Evolutionary conservation across 345 rosid genomes (phyloP), one percentile per base, ranked within the genome.

Genomic region (Aquilaria sinensis): DNA sequence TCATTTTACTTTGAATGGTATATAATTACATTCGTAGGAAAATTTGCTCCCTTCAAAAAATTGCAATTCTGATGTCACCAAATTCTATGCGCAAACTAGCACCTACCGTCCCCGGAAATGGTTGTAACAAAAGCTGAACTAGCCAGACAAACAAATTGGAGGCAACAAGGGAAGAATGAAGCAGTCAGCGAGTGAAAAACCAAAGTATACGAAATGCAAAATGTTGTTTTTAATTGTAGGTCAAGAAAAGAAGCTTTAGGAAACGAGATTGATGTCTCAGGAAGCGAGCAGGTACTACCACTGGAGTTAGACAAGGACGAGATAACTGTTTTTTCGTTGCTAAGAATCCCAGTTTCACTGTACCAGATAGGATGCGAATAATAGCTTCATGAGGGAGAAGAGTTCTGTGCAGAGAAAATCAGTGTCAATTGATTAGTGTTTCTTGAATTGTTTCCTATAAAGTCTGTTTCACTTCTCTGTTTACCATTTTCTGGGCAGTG

Each of bases 1-100:
- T 84, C 94, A 2, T 86, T 93, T 68, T 87, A 85, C 63, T 93
- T 93, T 66, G 96, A 90, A 69, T 88, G 95, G 74, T 93, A 96
- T 4, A 92, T 93, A 48, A 90, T 93, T 46, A 97, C 99, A 0
- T 93, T 93, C 73, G 83, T 93, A 33, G 85, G 87, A 0, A 90
- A 83, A 54, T 78, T 93, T 14, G 97, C 97, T 15, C 99, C 99
- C 47, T 88, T 96, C 0, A 90, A 80, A 63, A 80, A 88, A 62
- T 63, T 72, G 75, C 63, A 92, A 86, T 9, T 55, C 80, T 0
- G 97, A 88, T 9, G 67, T 85, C 49, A 72, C 82, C 10, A 78
- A 78, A 4, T 81, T 85, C 73, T 80, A 83, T 64, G 74, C 88
- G 2, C 92, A 90, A 60, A 79, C 92, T 6, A 86, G 84, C 76